These are phyloP conservation scores for Salix arbutifolia DNA, from an alignment of 345 rosid species.

Conservation along the genomic window DNA sequence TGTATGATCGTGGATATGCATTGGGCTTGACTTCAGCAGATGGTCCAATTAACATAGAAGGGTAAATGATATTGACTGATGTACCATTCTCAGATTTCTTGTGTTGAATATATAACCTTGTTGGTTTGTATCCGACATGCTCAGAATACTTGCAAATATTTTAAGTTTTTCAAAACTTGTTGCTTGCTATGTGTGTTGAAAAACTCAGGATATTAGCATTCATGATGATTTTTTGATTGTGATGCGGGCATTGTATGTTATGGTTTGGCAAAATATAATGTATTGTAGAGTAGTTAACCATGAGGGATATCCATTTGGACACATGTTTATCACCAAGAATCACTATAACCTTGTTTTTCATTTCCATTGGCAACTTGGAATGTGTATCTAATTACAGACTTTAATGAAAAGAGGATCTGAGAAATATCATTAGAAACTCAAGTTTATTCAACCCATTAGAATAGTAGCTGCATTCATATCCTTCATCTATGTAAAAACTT, in stretches of 20 bases:
- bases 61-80: constrained; percentile 39
- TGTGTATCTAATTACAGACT: not conserved
- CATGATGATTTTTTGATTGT: not conserved
- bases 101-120: not conserved
- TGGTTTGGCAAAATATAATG: not conserved
- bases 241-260: not conserved
- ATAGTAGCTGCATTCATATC: not conserved
- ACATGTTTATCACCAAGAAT: not conserved
- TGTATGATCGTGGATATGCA: constrained; percentile 84
- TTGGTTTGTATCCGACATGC: not conserved
- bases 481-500: not conserved
- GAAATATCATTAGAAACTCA: not conserved
- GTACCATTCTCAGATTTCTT: not conserved
- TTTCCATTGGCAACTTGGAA: not conserved
- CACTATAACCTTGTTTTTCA: not conserved
- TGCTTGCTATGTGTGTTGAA: not conserved
- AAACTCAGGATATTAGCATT: not conserved
- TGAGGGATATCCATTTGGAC: not conserved
- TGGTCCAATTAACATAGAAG: constrained; percentile 59
- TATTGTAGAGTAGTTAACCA: not conserved
- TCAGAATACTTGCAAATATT: not conserved
- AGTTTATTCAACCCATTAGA: not conserved
- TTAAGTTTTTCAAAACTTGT: not conserved
- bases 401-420: not conserved
- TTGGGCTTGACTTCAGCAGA: constrained; percentile 70